Evolutionary conservation across 2,329 filamentous ascomycete genomes (phyloP).

Genomic region (Aotearoamyces nothofagi): DNA sequence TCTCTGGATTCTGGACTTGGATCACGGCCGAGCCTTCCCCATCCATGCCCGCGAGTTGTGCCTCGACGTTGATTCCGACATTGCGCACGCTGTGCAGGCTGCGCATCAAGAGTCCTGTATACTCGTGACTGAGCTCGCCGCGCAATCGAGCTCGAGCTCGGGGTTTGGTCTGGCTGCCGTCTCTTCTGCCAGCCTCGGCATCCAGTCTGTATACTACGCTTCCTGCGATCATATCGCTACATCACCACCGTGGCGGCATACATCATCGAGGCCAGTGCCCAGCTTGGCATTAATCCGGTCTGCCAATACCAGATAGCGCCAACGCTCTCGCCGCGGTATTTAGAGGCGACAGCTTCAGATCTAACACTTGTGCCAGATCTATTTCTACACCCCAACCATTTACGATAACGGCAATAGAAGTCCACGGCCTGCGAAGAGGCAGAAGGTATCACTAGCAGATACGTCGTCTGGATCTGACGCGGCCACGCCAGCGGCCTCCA

Average conservation of each 20-base stretch:
- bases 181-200: too few relatives aligned
- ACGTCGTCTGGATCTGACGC: neutral
- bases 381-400: too few relatives aligned
- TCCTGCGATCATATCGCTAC: slow-evolving; percentile 17
- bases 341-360: slow-evolving; percentile 15
- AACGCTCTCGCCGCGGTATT: slow-evolving; percentile 16
- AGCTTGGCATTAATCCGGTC: slow-evolving; percentile 14
- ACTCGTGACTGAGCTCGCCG: neutral
- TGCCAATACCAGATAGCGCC: slow-evolving; percentile 14
- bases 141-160: neutral
- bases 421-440: slow-evolving; percentile 11
- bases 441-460: slow-evolving; percentile 6
- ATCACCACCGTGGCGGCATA: slow-evolving; percentile 17
- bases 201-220: too few relatives aligned
- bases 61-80: too few relatives aligned
- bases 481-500: slow-evolving; percentile 5
- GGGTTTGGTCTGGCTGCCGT: too few relatives aligned
- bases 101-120: neutral
- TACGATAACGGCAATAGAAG: slow-evolving; percentile 6
- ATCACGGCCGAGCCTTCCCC: too few relatives aligned
- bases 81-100: too few relatives aligned
- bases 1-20: too few relatives aligned
- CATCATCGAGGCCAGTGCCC: slow-evolving; percentile 15
- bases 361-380: slow-evolving; percentile 13
- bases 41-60: too few relatives aligned